Evolutionary conservation across 2,329 filamentous ascomycete genomes (phyloP), one percentile per base, ranked within the genome.

Genomic region (Colletotrichum destructivum): DNA sequence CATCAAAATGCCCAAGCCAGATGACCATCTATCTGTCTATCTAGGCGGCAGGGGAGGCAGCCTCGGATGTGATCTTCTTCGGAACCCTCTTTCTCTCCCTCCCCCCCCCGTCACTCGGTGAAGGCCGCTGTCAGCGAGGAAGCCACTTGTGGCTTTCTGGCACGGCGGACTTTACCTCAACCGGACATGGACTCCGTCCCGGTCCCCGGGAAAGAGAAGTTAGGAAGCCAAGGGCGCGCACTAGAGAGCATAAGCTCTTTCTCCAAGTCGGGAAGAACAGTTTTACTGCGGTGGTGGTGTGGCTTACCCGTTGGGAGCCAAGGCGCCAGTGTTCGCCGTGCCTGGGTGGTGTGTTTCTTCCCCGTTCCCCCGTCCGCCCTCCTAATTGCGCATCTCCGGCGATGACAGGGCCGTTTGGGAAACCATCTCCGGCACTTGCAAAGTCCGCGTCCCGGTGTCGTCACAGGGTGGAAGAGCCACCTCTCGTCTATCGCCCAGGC

Each of bases 341-440:
- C 16, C 4, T 26, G 47, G n/a, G 46, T 31, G 35, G 8, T 35
- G 31, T 35, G 31, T 35, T 35, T 35, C 21, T 54, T 44, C 46
- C 21, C 16, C 54, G 9, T 51, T 4, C 23, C 23, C 23, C 23
- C 13, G 23, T 15, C 11, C n/a, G 47, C n/a, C 26, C 26, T 46
- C 23, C 26, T 11, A 21, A 15, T 47, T 66, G 54, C 54, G 62
- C 65, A 60, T 38, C 44, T 62, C 57, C 52, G 65, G 65, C 56
- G 59, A 49, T 47, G 7, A 9, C 65, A n/a, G 38, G 31, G 46
- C 59, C 69, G 47, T 62, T 72, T 42, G 59, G 69, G 69, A 23
- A 69, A 23, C 49, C 59, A 71, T 69, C 52, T 63, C 69, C 69
- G 65, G 42, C 35, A 31, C 51, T 51, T 21, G 42, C 65, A n/a